Base-by-base conservation (phyloP, 345 rosid species). In the Eucalyptus albens region DNA sequence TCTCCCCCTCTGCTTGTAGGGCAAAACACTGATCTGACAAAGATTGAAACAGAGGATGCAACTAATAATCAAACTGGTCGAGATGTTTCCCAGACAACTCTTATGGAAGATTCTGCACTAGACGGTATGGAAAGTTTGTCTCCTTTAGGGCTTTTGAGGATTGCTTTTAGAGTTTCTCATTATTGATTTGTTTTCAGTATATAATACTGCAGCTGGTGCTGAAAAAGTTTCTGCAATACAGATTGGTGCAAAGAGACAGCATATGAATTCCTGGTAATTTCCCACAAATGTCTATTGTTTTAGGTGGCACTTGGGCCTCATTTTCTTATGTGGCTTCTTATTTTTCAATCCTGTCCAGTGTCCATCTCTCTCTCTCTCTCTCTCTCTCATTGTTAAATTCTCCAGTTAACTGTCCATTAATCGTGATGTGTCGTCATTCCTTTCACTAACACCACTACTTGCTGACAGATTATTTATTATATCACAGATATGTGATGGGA, bases 241-340 rank as follows among this genome's bases (percentile, higher is more conserved):
- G 90, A 91, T 90, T 92, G 95, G 94, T 88, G 83, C 88, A 88
- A 97, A 97, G 94, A 96, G 98, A 94, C 94, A 93, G 89, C 94
- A 81, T 89, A 50, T 91, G 55, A 92, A 92, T 90, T 92, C 91
- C 95, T 93, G 98, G 99, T 97, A 90, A 60, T 29, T 88, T 31
- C 37, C 86, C 89, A 92, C 27, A 87, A 86, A 42, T 80, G 42
- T 80, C 27, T 88, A 77, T 77, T 77, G 47, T 77, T 77, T 22
- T 77, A 37, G 27, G 27, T 40, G 29, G 29, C 83, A 77, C 15
- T 77, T 21, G 47, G 47, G 29, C 47, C 85, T 77, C 5, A 77
- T 37, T 40, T 77, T 40, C 85, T 77, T 40, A 9, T 40, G 85
- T 13, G 6, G 27, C 40, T 49, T 31, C 27, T n/a, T 17, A 15